Conservation (phyloP, 441 rosid genomes). For the Croton laevigatus region DNA sequence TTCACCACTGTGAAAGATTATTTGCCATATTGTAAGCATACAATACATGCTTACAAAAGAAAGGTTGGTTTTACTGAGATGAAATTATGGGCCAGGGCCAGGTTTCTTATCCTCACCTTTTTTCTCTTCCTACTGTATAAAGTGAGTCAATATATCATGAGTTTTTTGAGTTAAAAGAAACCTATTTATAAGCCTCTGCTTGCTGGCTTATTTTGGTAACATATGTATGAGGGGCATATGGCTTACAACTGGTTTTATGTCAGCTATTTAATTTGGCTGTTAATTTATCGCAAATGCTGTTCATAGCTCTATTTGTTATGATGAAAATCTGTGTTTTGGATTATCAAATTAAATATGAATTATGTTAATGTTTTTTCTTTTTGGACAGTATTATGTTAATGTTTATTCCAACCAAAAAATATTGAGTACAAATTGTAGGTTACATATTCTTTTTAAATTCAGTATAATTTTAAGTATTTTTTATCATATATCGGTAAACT, state of each 20-base stretch:
- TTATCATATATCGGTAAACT: too few relatives aligned
- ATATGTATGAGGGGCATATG: not conserved
- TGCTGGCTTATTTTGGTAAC: slow-evolving; percentile 6
- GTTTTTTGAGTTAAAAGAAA: slow-evolving; percentile 9
- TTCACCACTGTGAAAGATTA: too few relatives aligned
- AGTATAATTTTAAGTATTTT: too few relatives aligned
- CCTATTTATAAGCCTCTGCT: not conserved
- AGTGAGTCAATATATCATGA: slow-evolving; percentile 3
- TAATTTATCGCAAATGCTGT: not conserved
- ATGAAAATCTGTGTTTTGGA: slow-evolving; percentile 13
- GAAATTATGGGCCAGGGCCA: slow-evolving; percentile 13
- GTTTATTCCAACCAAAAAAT: too few relatives aligned
- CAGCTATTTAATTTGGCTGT: slow-evolving; percentile 15
- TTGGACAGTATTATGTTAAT: too few relatives aligned
- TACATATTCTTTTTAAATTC: too few relatives aligned
- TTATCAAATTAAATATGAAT: not conserved
- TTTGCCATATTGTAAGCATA: not conserved
- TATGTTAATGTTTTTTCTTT: too few relatives aligned
- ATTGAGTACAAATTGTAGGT: too few relatives aligned
- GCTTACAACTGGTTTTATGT: not conserved
- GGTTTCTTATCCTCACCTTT: slow-evolving; percentile 3
- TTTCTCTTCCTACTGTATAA: not conserved
- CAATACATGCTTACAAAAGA: not conserved
- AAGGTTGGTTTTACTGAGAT: not conserved
- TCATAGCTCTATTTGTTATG: not conserved